Percentiles rank a stretch among this genome's conserved stretches.
These are phyloP conservation scores for Fomitiporia mediterranea DNA, from an alignment of 1,284 basidiomycete genomes.

Conservation along the genomic window DNA sequence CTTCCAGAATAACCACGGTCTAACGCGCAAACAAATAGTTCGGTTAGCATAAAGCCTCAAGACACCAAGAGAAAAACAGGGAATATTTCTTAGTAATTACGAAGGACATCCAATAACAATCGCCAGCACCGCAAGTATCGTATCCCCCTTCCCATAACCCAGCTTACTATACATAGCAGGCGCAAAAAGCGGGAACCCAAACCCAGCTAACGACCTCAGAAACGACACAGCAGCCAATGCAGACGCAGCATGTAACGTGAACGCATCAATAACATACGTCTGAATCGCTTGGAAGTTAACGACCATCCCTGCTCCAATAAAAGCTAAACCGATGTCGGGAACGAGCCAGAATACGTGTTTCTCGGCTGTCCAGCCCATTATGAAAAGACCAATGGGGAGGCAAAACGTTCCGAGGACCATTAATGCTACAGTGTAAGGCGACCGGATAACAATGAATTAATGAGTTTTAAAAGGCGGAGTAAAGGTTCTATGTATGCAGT, in stretches of 20 bases:
- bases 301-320: slow-evolving; percentile 50
- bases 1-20: slow-evolving; percentile 51
- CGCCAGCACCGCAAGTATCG: slow-evolving; percentile 51
- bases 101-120: slow-evolving; percentile 60
- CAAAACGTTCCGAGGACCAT: slow-evolving; percentile 55
- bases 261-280: slow-evolving; percentile 62
- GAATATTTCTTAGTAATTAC: slow-evolving; percentile 46
- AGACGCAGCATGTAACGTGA: slow-evolving; percentile 61
- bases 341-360: slow-evolving; percentile 58
- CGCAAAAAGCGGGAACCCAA: slow-evolving; percentile 65
- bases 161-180: slow-evolving; percentile 58
- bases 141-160: slow-evolving; percentile 62
- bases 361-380: slow-evolving; percentile 64
- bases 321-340: slow-evolving; percentile 57
- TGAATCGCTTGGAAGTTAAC: slow-evolving; percentile 55
- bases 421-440: slow-evolving; percentile 36
- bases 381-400: slow-evolving; percentile 55
- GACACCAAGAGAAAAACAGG: not conserved
- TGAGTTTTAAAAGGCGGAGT: not conserved
- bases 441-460: not conserved
- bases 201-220: slow-evolving; percentile 56
- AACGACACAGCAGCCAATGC: slow-evolving; percentile 56
- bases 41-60: slow-evolving; percentile 2
- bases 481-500: too few relatives aligned
- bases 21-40: slow-evolving; percentile 22